phyloP scores from a whole-genome alignment of 2,329 filamentous ascomycete species.

The Colletotrichum aenigma region DNA sequence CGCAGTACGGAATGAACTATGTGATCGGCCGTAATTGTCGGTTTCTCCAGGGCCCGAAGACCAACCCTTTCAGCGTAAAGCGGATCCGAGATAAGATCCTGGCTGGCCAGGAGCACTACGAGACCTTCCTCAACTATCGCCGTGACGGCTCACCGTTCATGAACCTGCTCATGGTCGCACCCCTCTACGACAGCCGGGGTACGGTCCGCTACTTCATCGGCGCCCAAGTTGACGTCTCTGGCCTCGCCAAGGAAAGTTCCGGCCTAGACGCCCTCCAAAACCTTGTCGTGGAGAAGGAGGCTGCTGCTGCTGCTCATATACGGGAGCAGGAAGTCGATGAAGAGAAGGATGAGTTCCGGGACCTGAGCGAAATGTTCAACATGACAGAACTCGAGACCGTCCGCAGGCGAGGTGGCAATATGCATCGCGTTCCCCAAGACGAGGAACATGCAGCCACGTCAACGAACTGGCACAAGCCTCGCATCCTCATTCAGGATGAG shows the following conservation, averaged over 20 bases:
- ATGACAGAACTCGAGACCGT: constrained; percentile 69
- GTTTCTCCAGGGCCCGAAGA: constrained; percentile 78
- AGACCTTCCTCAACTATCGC: constrained; percentile 78
- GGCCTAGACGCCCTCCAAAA: constrained; percentile 66
- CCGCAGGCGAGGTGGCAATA: constrained; percentile 64
- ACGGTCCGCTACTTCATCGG: constrained; percentile 71
- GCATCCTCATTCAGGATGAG: constrained; percentile 44
- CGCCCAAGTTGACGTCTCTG: constrained; percentile 74
- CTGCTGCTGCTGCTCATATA: constrained; percentile 29
- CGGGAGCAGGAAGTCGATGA: constrained; percentile 12
- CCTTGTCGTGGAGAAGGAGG: constrained; percentile 42
- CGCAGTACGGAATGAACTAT: constrained; percentile 76
- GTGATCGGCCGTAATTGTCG: constrained; percentile 78
- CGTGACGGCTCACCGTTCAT: constrained; percentile 80
- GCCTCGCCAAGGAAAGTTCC: constrained; percentile 68
- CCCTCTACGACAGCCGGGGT: constrained; percentile 71
- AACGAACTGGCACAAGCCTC: constrained; percentile 41
- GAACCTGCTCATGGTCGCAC: constrained; percentile 77
- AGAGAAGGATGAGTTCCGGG: constrained; percentile 62
- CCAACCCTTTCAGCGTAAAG: constrained; percentile 65
- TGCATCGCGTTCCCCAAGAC: constrained; percentile 57
- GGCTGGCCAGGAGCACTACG: constrained; percentile 71
- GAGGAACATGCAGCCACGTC: constrained; percentile 39
- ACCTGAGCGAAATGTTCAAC: constrained; percentile 74
- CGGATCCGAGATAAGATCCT: constrained; percentile 66